Base-by-base conservation (phyloP, 352 stramenopile genomes). In the Pythium graminicola region DNA sequence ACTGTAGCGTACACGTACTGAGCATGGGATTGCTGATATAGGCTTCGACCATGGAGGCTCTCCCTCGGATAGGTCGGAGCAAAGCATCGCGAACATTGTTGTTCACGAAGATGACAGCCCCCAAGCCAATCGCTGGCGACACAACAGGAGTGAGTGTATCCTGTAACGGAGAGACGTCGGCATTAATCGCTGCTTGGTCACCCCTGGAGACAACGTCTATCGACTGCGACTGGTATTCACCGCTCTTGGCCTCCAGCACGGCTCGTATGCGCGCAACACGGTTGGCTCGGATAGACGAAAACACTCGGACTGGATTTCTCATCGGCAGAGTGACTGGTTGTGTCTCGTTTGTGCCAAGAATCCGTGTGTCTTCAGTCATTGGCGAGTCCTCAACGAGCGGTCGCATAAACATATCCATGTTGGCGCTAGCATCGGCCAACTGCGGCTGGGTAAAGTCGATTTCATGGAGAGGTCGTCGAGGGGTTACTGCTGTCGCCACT, bases 11-110 rank as follows among this genome's bases (percentile, higher is more conserved):
- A 38, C 20, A 64, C 50, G 8, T 56, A 65, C 57, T 59, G 17
- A 65, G 50, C 36, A 65, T 45, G 5, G 57, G 57, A 39, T 59
- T 60, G 42, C 20, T 28, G 26, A 54, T 62, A 24, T 55, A 54
- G 7, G 54, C 44, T 2, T 46, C 44, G 13, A 60, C 36, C n/a
- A 60, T 16, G 13, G 53, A 60, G 0, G 43, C 43, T 4, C 53
- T 43, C 1, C 53, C 53, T 10, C 36, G 32, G 14, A 60, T 42
- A 1, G 41, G 31, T 3, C 32, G 43, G 0, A 49, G 53, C 29
- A 53, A 10, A 4, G 11, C 28, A 3, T 48, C 35, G 16, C 26
- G 28, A 23, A 29, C 26, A 5, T 48, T 19, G 1, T 28, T 50
- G 13, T 50, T 50, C 20, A 50, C 20, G 4, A 48, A 4, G 0